Evolutionary conservation across 2,329 filamentous ascomycete genomes (phyloP), one percentile per base, ranked within the genome.

Genomic region (Xylariaceae sp.): DNA sequence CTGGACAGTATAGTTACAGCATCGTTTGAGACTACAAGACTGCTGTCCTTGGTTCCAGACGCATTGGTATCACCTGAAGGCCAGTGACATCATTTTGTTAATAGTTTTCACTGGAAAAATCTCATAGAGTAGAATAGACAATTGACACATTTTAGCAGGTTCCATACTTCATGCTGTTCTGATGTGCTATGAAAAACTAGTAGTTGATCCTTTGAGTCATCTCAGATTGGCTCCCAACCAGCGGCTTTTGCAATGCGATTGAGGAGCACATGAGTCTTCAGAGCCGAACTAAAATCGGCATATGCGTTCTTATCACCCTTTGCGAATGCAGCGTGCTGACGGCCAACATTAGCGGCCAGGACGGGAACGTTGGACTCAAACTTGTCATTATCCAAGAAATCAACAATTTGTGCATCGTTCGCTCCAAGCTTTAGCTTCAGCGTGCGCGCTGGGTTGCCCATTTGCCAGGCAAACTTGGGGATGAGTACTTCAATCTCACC

Each of bases 401-500:
- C 54, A 6, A 56, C 49, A 12, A 49, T 44, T 19, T 53, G 32
- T 1, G 42, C 41, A 14, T 50, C 49, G 14, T 46, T 40, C 2
- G 49, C 45, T 18, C 56, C 58, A 1, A 57, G 18, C 40, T 52
- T 62, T 6, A 64, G 40, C 39, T 22, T 53, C 19, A 64, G 39
- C 6, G 52, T 58, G 12, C 52, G 45, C 39, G 31, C 33, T 0
- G 49, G 33, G 5, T 44, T 17, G 14, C 49, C 51, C 0, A 45
- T 44, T 48, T 65, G 61, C 59, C 58, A 62, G 5, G 41, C n/a
- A 14, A 19, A 4, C 17, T 51, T 31, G 5, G 54, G 55, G 7
- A 56, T 42, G 4, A 55, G 56, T 19, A 66, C 35, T 42, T 65
- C 62, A 14, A 69, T 57, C 57, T 70, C 67, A 1, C 68, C 69